Evolutionary conservation across 2,329 filamentous ascomycete genomes (phyloP), one percentile per base, ranked within the genome.

Genomic region (Ophiostoma sp.): DNA sequence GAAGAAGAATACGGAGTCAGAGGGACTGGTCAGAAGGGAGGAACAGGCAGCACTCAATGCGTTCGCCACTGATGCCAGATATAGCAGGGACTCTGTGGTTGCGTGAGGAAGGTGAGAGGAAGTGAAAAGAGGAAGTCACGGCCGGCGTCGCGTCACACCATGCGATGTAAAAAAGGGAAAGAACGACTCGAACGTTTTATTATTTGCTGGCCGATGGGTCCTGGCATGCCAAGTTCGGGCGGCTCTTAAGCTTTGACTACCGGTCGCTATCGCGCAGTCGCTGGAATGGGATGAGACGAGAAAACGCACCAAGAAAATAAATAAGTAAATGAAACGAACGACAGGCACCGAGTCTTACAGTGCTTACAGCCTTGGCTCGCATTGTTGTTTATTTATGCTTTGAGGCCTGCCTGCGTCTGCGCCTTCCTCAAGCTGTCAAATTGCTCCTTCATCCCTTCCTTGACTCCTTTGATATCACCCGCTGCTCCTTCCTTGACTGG

Each of bases 371-470:
- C 59, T 63, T 39, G 33, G 61, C 19, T 42, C 22, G n/a, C 19
- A 8, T 22, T 45, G 36, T 28, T 66, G 61, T 42, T 39, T 66
- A 28, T 66, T 66, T 45, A 45, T 45, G 61, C 33, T 42, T 36
- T 11, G 57, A 3, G 8, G 28, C 17, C 9, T 36, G 57, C 31
- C 6, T 61, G 1, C n/a, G 31, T 2, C 28, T 64, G 61, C 22
- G 61, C 61, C 36, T 66, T 28, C 59, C 36, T 19, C 22, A n/a
- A 22, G 42, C 61, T 45, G n/a, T 64, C 61, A 66, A 45, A 45
- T 45, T 28, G 36, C 22, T 42, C 36, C 22, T 28, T 66, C 61
- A 66, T 66, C 61, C 61, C 61, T 66, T 66, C 61, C 61, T 45
- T 45, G 61, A 45, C 33, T 12, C 33, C 33, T 64, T 64, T 42